A percentile compares a stretch with the other conserved stretches of the same genome.
phyloP scores from a whole-genome alignment of 225 moss, liverwort and hornwort genomes.

The Physcomitrium patens region DNA sequence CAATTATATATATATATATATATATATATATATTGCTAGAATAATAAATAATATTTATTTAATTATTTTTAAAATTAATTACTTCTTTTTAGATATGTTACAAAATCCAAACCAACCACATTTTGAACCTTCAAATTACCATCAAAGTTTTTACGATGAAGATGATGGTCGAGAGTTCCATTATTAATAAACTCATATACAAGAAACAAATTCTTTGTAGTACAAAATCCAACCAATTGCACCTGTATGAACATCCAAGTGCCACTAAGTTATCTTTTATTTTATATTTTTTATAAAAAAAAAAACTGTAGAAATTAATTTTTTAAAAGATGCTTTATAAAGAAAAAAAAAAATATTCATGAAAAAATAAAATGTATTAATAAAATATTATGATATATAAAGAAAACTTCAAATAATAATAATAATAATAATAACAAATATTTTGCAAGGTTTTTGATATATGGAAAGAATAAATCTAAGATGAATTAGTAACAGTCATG shows the following conservation, averaged over 20 bases:
- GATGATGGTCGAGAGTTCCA: slow-evolving; percentile 70
- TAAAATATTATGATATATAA: too few species aligned
- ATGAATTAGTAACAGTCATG: too few species aligned
- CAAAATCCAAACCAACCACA: background rate
- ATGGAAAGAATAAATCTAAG: too few species aligned
- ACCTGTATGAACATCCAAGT: slow-evolving; percentile 43
- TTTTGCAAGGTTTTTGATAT: too few species aligned
- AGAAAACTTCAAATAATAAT: too few species aligned
- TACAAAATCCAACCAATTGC: slow-evolving; percentile 74
- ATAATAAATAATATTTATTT: too few species aligned
- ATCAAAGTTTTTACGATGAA: slow-evolving; percentile 33
- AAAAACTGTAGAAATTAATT: background rate
- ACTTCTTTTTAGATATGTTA: background rate
- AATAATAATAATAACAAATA: too few species aligned
- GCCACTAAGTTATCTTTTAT: background rate
- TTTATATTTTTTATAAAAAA: background rate
- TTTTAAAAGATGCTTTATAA: too few species aligned
- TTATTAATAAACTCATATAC: slow-evolving; percentile 77
- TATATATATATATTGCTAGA: too few species aligned
- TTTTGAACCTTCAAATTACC: background rate
- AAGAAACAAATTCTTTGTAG: slow-evolving; percentile 59
- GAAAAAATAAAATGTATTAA: too few species aligned
- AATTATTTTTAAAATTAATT: background rate
- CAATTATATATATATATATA: background rate
- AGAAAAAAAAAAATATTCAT: too few species aligned